These are phyloP conservation scores for Sporothrix brasiliensis DNA, from an alignment of 2,329 filamentous ascomycete genomes.

Conservation along the genomic window DNA sequence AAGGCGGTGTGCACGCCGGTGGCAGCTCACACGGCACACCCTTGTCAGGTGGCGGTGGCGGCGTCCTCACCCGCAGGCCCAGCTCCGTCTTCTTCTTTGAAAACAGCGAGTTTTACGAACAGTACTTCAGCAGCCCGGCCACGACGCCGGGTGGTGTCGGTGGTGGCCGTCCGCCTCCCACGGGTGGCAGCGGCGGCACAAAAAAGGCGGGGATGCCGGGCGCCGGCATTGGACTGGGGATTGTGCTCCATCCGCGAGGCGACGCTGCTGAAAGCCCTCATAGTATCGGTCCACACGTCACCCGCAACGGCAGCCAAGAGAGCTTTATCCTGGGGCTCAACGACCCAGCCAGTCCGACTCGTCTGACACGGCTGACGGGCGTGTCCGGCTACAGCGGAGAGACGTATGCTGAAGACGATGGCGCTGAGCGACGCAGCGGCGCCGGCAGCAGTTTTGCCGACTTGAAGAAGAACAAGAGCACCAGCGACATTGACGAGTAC, in stretches of 20 bases:
- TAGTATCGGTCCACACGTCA: neutral
- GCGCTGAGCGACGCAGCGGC: neutral
- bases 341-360: constrained; percentile 40
- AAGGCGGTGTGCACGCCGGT: neutral
- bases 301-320: constrained; percentile 38
- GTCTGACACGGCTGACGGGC: constrained; percentile 37
- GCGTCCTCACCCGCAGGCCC: constrained; percentile 31
- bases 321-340: constrained; percentile 42
- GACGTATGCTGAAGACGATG: constrained; percentile 27
- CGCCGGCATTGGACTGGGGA: constrained; percentile 23
- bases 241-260: constrained; percentile 18
- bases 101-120: constrained; percentile 37
- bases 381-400: constrained; percentile 37
- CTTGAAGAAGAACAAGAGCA: neutral
- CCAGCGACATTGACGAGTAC: constrained; percentile 22
- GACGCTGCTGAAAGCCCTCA: neutral
- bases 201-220: constrained; percentile 19
- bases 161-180: neutral
- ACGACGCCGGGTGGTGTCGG: neutral
- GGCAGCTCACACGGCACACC: neutral
- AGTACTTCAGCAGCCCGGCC: constrained; percentile 33
- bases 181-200: neutral
- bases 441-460: neutral
- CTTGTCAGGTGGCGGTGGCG: neutral
- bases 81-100: constrained; percentile 38